Conservation (phyloP, 345 rosid species). For the Dimocarpus longan region DNA sequence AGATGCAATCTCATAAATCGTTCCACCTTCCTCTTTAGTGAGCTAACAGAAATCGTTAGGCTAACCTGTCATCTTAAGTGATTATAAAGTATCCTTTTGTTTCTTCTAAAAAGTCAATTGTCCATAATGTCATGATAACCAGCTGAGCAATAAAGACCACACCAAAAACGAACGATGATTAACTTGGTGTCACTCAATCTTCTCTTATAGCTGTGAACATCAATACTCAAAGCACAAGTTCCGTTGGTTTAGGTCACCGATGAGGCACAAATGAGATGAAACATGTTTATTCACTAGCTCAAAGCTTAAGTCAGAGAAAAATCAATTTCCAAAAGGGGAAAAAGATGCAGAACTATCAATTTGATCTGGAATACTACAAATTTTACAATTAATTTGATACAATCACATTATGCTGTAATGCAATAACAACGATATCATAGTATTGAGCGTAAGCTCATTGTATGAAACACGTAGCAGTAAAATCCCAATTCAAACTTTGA, state of each 20-base stretch:
- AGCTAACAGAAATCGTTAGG: neutral
- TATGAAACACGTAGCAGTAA: neutral
- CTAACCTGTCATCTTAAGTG: neutral
- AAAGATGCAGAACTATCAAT: neutral
- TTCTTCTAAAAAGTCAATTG: neutral
- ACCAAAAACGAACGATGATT: neutral
- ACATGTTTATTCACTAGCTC: too few relatives aligned
- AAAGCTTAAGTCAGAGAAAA: neutral
- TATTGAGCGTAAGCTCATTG: neutral
- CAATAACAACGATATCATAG: neutral
- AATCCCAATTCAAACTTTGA: neutral
- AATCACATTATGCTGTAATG: neutral
- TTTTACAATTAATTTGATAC: neutral
- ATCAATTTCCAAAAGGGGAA: slow-evolving; percentile 1
- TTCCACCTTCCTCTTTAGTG: neutral
- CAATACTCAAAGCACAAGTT: slow-evolving; percentile 13
- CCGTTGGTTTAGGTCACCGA: neutral
- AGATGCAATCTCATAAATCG: neutral
- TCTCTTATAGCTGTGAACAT: neutral
- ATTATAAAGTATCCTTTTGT: neutral
- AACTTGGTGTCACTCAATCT: slow-evolving; percentile 1
- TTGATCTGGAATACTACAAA: neutral
- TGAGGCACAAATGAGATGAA: neutral
- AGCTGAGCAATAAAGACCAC: neutral
- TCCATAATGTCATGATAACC: neutral